These are phyloP conservation scores for Otatea glauca DNA, from an alignment of 176 grass and related monocot genomes.

Conservation along the genomic window DNA sequence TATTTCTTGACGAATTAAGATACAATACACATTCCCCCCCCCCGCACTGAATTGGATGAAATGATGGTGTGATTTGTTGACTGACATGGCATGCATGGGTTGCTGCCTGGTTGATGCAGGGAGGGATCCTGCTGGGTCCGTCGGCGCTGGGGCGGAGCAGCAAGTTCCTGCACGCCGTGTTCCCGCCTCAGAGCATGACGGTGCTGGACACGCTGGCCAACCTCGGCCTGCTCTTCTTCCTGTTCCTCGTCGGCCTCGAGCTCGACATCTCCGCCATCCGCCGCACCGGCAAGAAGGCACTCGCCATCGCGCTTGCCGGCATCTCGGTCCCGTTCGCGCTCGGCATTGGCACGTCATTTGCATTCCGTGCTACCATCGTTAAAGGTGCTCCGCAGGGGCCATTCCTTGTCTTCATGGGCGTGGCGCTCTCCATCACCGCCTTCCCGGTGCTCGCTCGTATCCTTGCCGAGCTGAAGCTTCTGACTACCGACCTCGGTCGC, in stretches of 20 bases:
- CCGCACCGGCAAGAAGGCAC: constrained; percentile 63
- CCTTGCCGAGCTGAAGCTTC: constrained; percentile 77
- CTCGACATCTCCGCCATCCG: constrained; percentile 67
- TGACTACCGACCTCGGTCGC: constrained; percentile 68
- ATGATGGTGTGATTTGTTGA: not conserved
- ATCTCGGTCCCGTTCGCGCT: constrained; percentile 67
- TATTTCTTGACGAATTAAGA: not conserved
- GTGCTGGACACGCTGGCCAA: constrained; percentile 80
- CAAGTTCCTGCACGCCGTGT: constrained; percentile 67
- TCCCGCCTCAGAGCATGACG: constrained; percentile 63
- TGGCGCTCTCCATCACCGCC: constrained; percentile 82
- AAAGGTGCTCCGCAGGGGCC: constrained; percentile 45
- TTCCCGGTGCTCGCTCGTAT: constrained; percentile 79
- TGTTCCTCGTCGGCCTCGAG: constrained; percentile 85
- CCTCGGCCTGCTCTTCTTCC: constrained; percentile 78
- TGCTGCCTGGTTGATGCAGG: constrained; percentile 48
- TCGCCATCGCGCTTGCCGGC: constrained; percentile 58
- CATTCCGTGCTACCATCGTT: constrained; percentile 59
- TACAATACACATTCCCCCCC: not conserved
- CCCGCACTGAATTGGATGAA: not conserved
- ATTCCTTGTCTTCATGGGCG: constrained; percentile 81
- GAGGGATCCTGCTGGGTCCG: constrained; percentile 71
- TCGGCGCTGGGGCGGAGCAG: constrained; percentile 74
- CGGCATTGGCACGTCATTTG: constrained; percentile 63
- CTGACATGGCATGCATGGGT: constrained; percentile 6